Conservation (phyloP, 768 basidiomycete genomes). For the Neoboletus magnificus region DNA sequence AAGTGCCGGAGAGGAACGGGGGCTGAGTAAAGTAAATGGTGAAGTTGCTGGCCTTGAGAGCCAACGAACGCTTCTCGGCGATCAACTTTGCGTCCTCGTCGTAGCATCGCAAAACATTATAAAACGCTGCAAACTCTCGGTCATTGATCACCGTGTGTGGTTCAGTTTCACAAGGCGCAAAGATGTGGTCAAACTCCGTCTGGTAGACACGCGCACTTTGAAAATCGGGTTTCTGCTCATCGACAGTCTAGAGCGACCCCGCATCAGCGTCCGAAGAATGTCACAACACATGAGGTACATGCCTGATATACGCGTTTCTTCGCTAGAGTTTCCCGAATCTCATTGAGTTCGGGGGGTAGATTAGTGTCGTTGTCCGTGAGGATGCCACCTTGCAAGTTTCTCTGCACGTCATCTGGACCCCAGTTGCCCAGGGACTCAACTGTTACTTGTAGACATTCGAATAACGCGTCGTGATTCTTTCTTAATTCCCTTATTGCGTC, state of each 20-base stretch:
- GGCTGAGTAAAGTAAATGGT: not conserved
- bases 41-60: constrained; percentile 5
- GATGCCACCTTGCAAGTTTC: not conserved
- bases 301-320: not conserved
- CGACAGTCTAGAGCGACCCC: not conserved
- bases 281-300: not conserved
- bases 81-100: not conserved
- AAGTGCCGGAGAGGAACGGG: not conserved
- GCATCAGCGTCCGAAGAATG: not conserved
- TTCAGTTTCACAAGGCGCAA: not conserved
- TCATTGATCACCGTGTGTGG: not conserved
- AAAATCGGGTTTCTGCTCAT: not conserved
- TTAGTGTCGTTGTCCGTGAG: not conserved
- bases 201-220: not conserved
- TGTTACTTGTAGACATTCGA: not conserved
- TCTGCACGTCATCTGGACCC: not conserved
- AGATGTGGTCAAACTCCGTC: not conserved
- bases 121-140: not conserved
- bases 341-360: not conserved
- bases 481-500: not conserved
- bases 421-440: not conserved
- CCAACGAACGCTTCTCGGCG: not conserved
- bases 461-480: too few relatives aligned
- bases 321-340: too few relatives aligned
- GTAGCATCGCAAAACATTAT: not conserved